Percentiles rank a stretch among this genome's conserved stretches.
These are phyloP conservation scores for Gomphus sp. DNA, from an alignment of 1,284 basidiomycete genomes.

Conservation along the genomic window DNA sequence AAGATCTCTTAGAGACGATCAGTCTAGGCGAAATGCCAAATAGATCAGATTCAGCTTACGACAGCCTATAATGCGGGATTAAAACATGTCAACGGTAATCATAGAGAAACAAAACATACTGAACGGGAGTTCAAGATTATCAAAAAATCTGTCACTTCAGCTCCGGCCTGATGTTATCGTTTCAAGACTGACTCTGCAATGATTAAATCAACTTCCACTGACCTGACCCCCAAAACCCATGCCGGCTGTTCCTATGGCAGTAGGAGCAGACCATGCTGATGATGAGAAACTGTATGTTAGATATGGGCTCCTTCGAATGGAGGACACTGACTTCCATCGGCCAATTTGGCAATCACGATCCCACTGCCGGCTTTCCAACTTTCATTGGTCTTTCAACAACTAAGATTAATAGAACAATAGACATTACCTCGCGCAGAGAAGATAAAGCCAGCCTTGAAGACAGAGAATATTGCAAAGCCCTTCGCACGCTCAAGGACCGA, in stretches of 20 bases:
- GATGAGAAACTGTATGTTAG: neutral
- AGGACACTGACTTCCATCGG: constrained; percentile 67
- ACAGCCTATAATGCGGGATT: constrained; percentile 36
- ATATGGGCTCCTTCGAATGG: constrained; percentile 1
- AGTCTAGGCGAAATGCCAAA: constrained; percentile 15
- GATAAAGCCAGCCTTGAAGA: constrained; percentile 72
- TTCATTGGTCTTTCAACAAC: constrained; percentile 37
- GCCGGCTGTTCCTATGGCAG: constrained; percentile 93
- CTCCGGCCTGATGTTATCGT: constrained; percentile 39
- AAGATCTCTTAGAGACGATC: constrained; percentile 51
- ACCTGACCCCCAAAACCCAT: constrained; percentile 78
- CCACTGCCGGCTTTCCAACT: constrained; percentile 71
- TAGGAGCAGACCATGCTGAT: constrained; percentile 86
- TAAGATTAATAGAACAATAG: neutral
- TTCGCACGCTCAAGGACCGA: constrained; percentile 64
- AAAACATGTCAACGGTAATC: constrained; percentile 11
- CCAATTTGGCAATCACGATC: constrained; percentile 81
- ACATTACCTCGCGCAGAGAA: constrained; percentile 50
- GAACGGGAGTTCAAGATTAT: constrained; percentile 82
- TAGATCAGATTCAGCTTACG: constrained; percentile 30
- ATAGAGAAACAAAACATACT: constrained; percentile 32
- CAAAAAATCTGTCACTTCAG: constrained; percentile 92
- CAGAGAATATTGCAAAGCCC: constrained; percentile 79
- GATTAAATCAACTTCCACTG: neutral
- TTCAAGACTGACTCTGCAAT: neutral